These are phyloP conservation scores for Symmetrospora coprosmae DNA, from an alignment of 768 basidiomycete species.

Conservation along the genomic window DNA sequence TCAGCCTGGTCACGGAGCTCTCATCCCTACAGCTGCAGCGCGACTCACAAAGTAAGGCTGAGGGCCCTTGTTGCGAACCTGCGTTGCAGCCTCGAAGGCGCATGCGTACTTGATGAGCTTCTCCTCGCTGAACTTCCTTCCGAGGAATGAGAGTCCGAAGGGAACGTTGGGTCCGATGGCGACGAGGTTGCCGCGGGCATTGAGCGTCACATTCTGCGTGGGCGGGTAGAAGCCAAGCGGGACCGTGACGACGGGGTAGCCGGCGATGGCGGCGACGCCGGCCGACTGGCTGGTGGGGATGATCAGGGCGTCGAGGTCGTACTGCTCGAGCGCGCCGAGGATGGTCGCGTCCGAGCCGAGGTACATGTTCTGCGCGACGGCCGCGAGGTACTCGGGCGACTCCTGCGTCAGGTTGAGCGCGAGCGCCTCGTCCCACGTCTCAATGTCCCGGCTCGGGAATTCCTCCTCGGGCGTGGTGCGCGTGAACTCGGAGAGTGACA, in stretches of 20 bases:
- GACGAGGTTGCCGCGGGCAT: neutral
- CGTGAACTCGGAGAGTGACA: neutral
- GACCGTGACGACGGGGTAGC: neutral
- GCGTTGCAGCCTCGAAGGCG: neutral
- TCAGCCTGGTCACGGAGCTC: too few relatives aligned
- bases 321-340: neutral
- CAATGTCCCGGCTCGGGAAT: neutral
- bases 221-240: neutral
- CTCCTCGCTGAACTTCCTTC: neutral
- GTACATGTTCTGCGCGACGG: neutral
- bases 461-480: neutral
- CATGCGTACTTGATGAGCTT: neutral
- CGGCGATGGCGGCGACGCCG: neutral
- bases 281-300: neutral
- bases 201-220: neutral
- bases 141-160: neutral
- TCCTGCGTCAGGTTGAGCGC: neutral
- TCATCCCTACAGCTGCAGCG: too few relatives aligned
- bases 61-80: neutral
- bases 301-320: constrained; percentile 15
- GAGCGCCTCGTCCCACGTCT: neutral
- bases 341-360: neutral
- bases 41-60: neutral
- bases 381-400: neutral
- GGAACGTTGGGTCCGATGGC: neutral